Base-by-base conservation (phyloP, 2,329 filamentous ascomycete species). In the Penicillium sp. region DNA sequence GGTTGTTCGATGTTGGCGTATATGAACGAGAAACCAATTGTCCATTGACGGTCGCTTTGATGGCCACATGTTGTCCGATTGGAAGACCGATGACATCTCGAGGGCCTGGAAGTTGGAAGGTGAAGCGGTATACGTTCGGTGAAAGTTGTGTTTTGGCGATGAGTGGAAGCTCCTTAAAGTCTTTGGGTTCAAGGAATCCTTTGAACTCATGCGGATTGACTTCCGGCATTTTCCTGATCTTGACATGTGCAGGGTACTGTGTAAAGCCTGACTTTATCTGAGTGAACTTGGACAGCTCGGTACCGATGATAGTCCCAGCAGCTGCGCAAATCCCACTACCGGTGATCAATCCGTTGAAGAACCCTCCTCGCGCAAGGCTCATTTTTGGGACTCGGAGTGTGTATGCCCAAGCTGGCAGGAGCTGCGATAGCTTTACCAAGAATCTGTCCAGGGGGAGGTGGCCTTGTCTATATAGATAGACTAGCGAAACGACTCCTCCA, bases 11-110 rank as follows among this genome's bases (percentile, higher is more conserved):
- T 3, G 63, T 68, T 0, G 69, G 79, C 0, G 79, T 82, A 58
- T 82, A 82, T 0, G 78, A 80, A 4, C 80, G 69, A 2, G 70
- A 65, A 7, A 82, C 72, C 0, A 65, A 57, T 50, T 76, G 66
- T 5, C 74, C 76, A 35, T 76, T 67, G 9, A 81, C 61, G 1
- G 63, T 66, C 2, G 76, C 76, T 46, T 73, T 73, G 50, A 82
- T 77, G 38, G 78, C 72, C 3, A 82, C 72, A 53, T 82, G 80
- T 57, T 82, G 79, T 5, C 80, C 80, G 6, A 76, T 78, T 0
- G 80, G 80, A 7, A 83, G 70, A 1, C 80, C 79, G 2, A 81
- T 71, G 0, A 79, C 67, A 2, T 72, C 71, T 7, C 62, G 57
- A 0, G 65, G 55, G 0, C 66, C 68, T 0, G 80, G 79, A 2